Conservation (phyloP, 768 basidiomycete genomes). For the Tylopilus intermedius region DNA sequence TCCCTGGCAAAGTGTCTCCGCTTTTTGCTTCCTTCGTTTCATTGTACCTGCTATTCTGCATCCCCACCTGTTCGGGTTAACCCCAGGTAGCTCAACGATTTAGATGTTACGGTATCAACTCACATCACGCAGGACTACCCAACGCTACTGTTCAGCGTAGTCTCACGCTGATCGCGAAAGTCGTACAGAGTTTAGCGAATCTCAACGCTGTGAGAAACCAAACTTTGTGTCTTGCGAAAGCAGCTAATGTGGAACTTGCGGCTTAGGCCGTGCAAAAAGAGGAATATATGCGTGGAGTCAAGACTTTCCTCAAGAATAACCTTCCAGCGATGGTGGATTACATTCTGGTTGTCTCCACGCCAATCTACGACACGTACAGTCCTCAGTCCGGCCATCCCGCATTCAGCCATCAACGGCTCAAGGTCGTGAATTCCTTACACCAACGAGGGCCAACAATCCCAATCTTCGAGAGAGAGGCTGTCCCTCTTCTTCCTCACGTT, state of each 20-base stretch:
- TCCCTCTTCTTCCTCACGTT: conserved; percentile 67
- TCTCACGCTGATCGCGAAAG: conserved; percentile 80
- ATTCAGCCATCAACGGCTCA: conserved; percentile 48
- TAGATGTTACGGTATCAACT: conserved; percentile 4
- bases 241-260: conserved; percentile 2
- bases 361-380: conserved; percentile 27
- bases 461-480: conserved; percentile 60
- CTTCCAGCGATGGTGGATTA: conserved; percentile 75
- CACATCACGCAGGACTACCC: conserved; percentile 53
- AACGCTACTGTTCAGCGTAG: conserved; percentile 66
- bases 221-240: background rate
- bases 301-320: conserved; percentile 64
- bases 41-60: conserved; percentile 88
- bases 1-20: conserved; percentile 80
- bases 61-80: conserved; percentile 79
- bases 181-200: conserved; percentile 86
- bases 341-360: conserved; percentile 64
- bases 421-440: conserved; percentile 51
- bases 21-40: conserved; percentile 86
- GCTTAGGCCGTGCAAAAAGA: conserved; percentile 64
- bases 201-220: conserved; percentile 56
- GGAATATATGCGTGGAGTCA: conserved; percentile 75
- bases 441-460: conserved; percentile 55
- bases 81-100: conserved; percentile 47
- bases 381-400: conserved; percentile 24